A percentile compares a stretch with the other conserved stretches of the same genome.
Conservation (phyloP, 495 filamentous ascomycete genomes). For the Aspergillus saccharolyticus region DNA sequence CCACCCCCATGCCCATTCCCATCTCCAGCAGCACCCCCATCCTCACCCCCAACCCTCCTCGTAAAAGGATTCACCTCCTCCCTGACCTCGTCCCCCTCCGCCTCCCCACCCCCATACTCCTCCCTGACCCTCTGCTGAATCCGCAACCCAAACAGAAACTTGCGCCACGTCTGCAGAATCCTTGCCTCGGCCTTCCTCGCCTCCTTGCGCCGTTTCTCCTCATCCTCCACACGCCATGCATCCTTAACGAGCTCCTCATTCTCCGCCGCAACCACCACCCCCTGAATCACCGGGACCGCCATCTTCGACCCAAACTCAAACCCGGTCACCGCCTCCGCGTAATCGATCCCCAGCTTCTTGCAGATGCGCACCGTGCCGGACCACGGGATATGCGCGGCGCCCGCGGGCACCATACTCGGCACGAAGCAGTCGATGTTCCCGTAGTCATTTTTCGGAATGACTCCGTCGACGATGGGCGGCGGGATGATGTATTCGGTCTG, state of each 20-base stretch:
- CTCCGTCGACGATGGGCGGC: conserved; percentile 77
- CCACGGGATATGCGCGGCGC: conserved; percentile 76
- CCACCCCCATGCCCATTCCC: not conserved
- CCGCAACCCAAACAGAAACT: conserved; percentile 76
- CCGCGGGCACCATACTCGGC: conserved; percentile 83
- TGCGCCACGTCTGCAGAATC: conserved; percentile 75
- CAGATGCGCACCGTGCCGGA: conserved; percentile 73
- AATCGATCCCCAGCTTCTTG: conserved; percentile 78
- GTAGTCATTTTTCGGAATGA: conserved; percentile 90
- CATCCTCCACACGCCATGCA: conserved; percentile 77
- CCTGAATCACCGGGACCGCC: conserved; percentile 86
- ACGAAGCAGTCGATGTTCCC: conserved; percentile 97
- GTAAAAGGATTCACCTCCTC: conserved; percentile 40
- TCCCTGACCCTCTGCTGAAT: conserved; percentile 73
- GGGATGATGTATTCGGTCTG: conserved; percentile 90
- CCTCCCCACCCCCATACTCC: conserved; percentile 66
- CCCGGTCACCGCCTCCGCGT: conserved; percentile 89
- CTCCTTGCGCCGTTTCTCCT: conserved; percentile 71
- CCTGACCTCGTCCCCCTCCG: conserved; percentile 4
- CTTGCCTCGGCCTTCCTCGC: conserved; percentile 73
- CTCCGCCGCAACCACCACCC: conserved; percentile 81
- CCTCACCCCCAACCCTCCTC: conserved; percentile 7
- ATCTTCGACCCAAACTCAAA: conserved; percentile 95
- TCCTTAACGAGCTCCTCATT: conserved; percentile 70
- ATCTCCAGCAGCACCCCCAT: too few species aligned